A percentile compares a stretch with the other conserved stretches of the same genome.
Conservation (phyloP, 2,329 filamentous ascomycete genomes). For the Fusarium xylarioides region DNA sequence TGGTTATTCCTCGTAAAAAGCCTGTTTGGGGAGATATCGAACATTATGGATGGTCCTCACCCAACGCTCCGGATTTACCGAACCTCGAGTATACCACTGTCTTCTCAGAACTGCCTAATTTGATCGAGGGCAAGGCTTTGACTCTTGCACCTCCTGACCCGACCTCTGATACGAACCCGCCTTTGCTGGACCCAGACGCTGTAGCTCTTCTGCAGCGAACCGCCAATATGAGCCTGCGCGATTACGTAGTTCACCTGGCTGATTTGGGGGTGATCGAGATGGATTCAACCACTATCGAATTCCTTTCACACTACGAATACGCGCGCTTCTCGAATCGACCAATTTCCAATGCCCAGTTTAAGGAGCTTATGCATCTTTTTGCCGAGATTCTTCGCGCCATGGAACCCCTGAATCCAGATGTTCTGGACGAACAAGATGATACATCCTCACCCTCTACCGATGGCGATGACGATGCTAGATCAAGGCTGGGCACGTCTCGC, state of each 20-base stretch:
- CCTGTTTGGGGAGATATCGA: conserved; percentile 82
- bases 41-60: conserved; percentile 89
- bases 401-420: conserved; percentile 66
- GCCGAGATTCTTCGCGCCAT: conserved; percentile 82
- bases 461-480: conserved; percentile 56
- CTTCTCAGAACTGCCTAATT: conserved; percentile 82
- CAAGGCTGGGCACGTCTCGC: conserved; percentile 53
- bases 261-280: conserved; percentile 68
- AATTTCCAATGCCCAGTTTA: conserved; percentile 76
- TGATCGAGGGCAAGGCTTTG: conserved; percentile 94
- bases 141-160: conserved; percentile 74
- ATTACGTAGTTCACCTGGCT: conserved; percentile 79
- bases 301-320: conserved; percentile 81
- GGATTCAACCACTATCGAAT: conserved; percentile 62
- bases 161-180: conserved; percentile 50
- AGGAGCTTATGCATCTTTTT: conserved; percentile 83
- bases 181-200: conserved; percentile 70
- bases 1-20: conserved; percentile 60
- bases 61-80: conserved; percentile 76
- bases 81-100: conserved; percentile 86
- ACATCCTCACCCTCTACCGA: conserved; percentile 50
- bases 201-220: conserved; percentile 77
- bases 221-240: conserved; percentile 76
- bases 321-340: conserved; percentile 81
- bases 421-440: conserved; percentile 53